These are phyloP conservation scores for Aspergillus candidus DNA, from an alignment of 2,329 filamentous ascomycete species.

Conservation along the genomic window DNA sequence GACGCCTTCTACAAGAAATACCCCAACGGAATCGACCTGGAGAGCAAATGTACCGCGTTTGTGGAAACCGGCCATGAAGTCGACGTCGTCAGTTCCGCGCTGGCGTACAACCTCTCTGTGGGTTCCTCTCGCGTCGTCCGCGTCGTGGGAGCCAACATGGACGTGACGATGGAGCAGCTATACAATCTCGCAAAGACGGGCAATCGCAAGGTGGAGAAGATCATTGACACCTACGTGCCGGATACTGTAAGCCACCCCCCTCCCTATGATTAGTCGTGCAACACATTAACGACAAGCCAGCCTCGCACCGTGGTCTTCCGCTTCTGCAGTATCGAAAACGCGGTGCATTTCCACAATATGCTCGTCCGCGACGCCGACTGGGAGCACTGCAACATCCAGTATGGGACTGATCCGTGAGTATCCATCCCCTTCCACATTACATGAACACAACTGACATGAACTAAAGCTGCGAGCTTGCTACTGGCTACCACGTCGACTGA, in stretches of 20 bases:
- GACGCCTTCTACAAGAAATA: constrained; percentile 31
- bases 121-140: constrained; percentile 44
- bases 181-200: constrained; percentile 33
- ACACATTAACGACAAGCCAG: constrained; percentile 18
- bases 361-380: constrained; percentile 39
- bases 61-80: constrained; percentile 37
- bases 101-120: constrained; percentile 35
- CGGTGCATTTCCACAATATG: constrained; percentile 39
- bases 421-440: neutral
- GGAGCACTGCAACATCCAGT: constrained; percentile 42
- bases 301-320: constrained; percentile 42
- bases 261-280: no score
- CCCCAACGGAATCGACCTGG: constrained; percentile 32
- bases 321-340: constrained; percentile 43
- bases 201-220: constrained; percentile 41
- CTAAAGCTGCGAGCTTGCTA: constrained; percentile 19
- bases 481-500: constrained; percentile 14
- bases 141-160: constrained; percentile 37
- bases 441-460: neutral
- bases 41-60: constrained; percentile 27
- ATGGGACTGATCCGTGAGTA: constrained; percentile 39
- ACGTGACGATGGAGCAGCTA: constrained; percentile 34
- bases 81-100: constrained; percentile 36
- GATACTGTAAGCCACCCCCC: constrained; percentile 33
- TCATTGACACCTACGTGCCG: constrained; percentile 37